Percentiles rank a stretch among this genome's conserved stretches.
Conservation (phyloP, 805 yeast species). For the Clavispora santaluciae region DNA sequence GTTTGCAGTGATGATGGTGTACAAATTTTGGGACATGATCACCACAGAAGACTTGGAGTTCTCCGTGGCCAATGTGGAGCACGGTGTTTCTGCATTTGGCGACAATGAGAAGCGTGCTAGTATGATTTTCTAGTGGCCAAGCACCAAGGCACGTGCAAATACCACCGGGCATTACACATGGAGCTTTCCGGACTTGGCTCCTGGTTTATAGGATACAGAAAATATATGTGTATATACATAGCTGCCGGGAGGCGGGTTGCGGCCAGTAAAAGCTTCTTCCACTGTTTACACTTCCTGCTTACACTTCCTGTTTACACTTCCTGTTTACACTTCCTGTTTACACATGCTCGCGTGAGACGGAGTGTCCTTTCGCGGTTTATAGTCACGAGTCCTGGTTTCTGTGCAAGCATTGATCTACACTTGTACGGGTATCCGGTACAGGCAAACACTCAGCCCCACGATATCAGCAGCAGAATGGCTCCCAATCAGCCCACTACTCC, state of each 20-base stretch:
- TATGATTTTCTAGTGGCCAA: constrained; percentile 5
- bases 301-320: too few species aligned
- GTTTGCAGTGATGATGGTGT: constrained; percentile 88
- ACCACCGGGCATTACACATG: too few species aligned
- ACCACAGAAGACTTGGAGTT: constrained; percentile 94
- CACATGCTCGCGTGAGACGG: neutral
- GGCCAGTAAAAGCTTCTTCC: too few species aligned
- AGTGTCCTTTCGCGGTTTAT: neutral
- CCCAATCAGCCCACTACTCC: neutral
- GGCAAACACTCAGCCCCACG: neutral
- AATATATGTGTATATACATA: too few species aligned
- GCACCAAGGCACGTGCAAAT: too few species aligned
- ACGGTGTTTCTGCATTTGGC: constrained; percentile 28
- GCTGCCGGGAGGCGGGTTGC: too few species aligned
- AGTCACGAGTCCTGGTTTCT: constrained; percentile 4
- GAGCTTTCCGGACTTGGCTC: too few species aligned
- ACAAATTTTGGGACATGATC: constrained; percentile 94
- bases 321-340: too few species aligned
- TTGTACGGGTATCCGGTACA: neutral
- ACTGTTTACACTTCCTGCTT: too few species aligned
- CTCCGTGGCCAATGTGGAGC: constrained; percentile 52
- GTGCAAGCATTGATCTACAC: constrained; percentile 3
- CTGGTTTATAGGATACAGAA: too few species aligned
- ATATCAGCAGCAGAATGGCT: neutral
- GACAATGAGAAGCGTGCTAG: constrained; percentile 29